Percentiles rank a stretch among this genome's conserved stretches.
These are phyloP conservation scores for Aspergillus neoniger DNA, from an alignment of 2,329 filamentous ascomycete genomes.

Conservation along the genomic window DNA sequence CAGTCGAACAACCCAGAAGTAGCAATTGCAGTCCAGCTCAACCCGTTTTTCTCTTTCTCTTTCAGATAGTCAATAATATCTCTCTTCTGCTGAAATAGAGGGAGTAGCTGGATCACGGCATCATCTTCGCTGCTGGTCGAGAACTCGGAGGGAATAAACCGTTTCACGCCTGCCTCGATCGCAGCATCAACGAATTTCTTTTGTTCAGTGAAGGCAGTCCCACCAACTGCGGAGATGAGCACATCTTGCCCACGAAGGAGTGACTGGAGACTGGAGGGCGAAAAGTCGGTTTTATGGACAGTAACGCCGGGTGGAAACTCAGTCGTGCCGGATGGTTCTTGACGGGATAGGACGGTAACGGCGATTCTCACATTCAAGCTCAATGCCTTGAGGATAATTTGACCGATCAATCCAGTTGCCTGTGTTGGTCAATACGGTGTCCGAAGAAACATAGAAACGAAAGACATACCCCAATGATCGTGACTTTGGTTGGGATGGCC, in stretches of 20 bases:
- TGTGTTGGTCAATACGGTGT: constrained; percentile 6
- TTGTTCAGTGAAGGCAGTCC: constrained; percentile 28
- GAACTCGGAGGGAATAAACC: constrained; percentile 39
- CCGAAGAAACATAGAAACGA: neutral
- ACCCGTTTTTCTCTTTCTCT: constrained; percentile 46
- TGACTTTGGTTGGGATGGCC: constrained; percentile 17
- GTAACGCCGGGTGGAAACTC: constrained; percentile 23
- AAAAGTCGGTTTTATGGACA: constrained; percentile 29
- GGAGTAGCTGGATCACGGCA: constrained; percentile 26
- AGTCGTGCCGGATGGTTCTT: constrained; percentile 17
- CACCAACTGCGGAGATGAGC: constrained; percentile 33
- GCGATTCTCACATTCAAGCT: constrained; percentile 18
- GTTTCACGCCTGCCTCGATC: constrained; percentile 33
- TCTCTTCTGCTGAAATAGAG: constrained; percentile 29
- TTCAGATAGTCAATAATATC: constrained; percentile 55
- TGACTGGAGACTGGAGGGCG: constrained; percentile 22
- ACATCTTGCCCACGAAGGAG: constrained; percentile 34
- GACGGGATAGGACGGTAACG: constrained; percentile 30
- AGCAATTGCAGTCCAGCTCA: constrained; percentile 63
- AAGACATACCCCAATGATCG: constrained; percentile 22
- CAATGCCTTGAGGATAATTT: constrained; percentile 24
- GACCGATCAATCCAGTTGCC: constrained; percentile 29
- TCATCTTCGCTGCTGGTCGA: constrained; percentile 30
- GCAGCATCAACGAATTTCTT: constrained; percentile 36
- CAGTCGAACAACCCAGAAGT: constrained; percentile 65